A percentile compares a stretch with the other conserved stretches of the same genome.
Evolutionary conservation across 345 rosid species (phyloP).

Genomic region (Microcos paniculata): DNA sequence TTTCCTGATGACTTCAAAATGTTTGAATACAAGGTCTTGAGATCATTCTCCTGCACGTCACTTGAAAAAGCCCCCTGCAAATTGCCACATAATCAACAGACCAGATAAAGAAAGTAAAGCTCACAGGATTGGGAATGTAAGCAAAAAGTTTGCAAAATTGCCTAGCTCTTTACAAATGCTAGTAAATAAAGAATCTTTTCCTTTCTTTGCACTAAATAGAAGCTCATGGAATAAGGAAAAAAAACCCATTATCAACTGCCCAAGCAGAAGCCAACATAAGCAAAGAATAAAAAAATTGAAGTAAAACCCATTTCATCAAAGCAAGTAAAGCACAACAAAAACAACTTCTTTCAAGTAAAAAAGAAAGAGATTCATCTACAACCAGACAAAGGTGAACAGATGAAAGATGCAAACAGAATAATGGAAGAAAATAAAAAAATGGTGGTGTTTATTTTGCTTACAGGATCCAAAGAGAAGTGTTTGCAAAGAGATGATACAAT

Average conservation of each 20-base stretch:
- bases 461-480: conserved; percentile 54
- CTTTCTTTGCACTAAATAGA: not conserved
- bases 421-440: not conserved
- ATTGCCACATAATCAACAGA: not conserved
- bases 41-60: conserved; percentile 36
- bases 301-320: conserved; percentile 10
- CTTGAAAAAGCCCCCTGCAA: conserved; percentile 40
- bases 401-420: not conserved
- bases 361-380: not conserved
- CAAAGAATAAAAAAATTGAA: not conserved
- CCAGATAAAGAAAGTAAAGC: not conserved
- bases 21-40: conserved; percentile 48
- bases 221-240: not conserved
- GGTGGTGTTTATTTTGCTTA: conserved; percentile 27
- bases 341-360: not conserved
- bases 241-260: not conserved
- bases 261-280: not conserved
- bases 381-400: not conserved
- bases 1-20: conserved; percentile 54
- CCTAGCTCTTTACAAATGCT: not conserved
- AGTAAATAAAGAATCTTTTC: not conserved
- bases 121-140: not conserved
- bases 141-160: not conserved
- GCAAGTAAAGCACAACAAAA: not conserved
- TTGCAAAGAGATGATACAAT: conserved; percentile 55